Conservation (phyloP, 176 grass and related monocot genomes). For the Carex cristatella region DNA sequence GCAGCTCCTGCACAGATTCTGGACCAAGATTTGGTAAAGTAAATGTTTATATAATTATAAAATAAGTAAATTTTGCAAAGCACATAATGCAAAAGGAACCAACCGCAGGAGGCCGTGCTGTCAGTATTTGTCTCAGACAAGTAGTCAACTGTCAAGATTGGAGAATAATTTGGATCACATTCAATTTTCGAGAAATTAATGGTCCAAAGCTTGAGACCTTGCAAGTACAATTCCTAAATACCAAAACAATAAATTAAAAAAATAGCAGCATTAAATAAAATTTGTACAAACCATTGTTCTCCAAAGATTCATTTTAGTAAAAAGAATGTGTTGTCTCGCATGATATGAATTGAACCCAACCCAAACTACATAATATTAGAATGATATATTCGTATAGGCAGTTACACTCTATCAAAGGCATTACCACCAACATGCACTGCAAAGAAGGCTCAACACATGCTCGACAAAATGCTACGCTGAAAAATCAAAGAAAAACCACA, state of each 20-base stretch:
- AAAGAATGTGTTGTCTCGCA: not conserved
- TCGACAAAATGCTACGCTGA: constrained; percentile 38
- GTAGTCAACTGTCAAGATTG: constrained; percentile 24
- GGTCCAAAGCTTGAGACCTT: not conserved
- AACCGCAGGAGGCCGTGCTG: constrained; percentile 47
- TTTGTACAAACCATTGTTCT: not conserved
- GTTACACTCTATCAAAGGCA: not conserved
- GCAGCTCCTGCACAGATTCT: constrained; percentile 76
- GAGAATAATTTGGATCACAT: constrained; percentile 30
- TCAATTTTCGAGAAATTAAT: not conserved
- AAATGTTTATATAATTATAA: not conserved
- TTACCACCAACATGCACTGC: not conserved
- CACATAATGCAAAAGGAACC: constrained; percentile 11
- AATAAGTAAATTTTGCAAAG: constrained; percentile 4
- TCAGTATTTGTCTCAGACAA: constrained; percentile 57
- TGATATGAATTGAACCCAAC: not conserved
- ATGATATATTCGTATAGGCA: not conserved
- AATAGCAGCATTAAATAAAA: not conserved
- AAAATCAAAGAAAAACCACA: not conserved
- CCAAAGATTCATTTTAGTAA: not conserved
- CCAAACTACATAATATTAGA: not conserved
- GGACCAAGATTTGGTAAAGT: not conserved
- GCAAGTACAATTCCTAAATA: constrained; percentile 36
- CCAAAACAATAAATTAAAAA: not conserved
- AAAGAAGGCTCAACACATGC: constrained; percentile 16